A percentile compares a stretch with the other conserved stretches of the same genome.
Conservation (phyloP, 495 filamentous ascomycete genomes). For the Tuber magnatum region DNA sequence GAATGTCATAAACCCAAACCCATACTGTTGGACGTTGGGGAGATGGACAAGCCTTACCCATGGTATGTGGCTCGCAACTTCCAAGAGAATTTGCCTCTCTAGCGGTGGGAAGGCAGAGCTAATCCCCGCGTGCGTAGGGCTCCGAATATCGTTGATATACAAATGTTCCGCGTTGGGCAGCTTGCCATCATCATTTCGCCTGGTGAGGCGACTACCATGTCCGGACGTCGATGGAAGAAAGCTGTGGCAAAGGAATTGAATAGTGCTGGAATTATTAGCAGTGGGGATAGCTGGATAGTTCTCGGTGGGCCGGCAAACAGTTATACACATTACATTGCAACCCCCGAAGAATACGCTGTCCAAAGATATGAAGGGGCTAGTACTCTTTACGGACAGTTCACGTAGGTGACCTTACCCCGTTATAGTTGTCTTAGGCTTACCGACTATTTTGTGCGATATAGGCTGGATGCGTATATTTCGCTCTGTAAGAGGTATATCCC, state of each 20-base stretch:
- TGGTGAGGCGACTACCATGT: slow-evolving; percentile 93
- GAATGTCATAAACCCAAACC: slow-evolving; percentile 79
- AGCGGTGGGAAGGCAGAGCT: slow-evolving; percentile 13
- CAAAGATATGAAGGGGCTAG: slow-evolving; percentile 95
- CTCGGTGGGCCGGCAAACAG: slow-evolving; percentile 91
- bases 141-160: slow-evolving; percentile 89
- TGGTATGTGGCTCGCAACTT: slow-evolving; percentile 49
- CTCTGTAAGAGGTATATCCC: slow-evolving; percentile 65
- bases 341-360: slow-evolving; percentile 79
- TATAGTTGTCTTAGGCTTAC: slow-evolving; percentile 1
- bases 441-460: slow-evolving; percentile 8
- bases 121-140: slow-evolving; percentile 41
- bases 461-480: slow-evolving; percentile 79
- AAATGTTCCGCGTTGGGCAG: slow-evolving; percentile 80
- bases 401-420: slow-evolving; percentile 41
- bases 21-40: slow-evolving; percentile 83
- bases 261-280: slow-evolving; percentile 19
- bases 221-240: slow-evolving; percentile 81
- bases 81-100: neutral
- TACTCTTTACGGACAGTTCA: slow-evolving; percentile 89
- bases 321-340: slow-evolving; percentile 94
- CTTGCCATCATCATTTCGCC: slow-evolving; percentile 79
- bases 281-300: slow-evolving; percentile 46
- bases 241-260: slow-evolving; percentile 55
- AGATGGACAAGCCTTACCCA: slow-evolving; percentile 67